Percentiles rank a stretch among this genome's conserved stretches.
These are phyloP conservation scores for Paecilomyces sp. DNA, from an alignment of 2,329 filamentous ascomycete genomes.

Conservation along the genomic window DNA sequence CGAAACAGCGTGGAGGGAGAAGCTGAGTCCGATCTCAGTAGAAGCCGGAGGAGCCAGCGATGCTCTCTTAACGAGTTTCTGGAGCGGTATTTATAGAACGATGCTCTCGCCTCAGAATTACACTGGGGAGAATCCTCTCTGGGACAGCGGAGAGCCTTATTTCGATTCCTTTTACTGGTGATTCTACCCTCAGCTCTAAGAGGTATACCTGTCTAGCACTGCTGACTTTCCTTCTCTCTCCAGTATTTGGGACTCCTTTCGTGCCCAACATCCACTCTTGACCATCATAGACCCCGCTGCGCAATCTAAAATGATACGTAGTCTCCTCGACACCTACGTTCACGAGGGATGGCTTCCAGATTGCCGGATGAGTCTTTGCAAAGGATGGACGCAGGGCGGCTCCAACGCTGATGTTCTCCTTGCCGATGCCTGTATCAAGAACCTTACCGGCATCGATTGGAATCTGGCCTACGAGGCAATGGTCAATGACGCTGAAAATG, in stretches of 20 bases:
- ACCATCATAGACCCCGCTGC: conserved; percentile 58
- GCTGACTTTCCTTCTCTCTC: conserved; percentile 7
- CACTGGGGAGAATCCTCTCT: conserved; percentile 63
- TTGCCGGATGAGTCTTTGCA: conserved; percentile 65
- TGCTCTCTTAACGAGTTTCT: conserved; percentile 47
- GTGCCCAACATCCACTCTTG: conserved; percentile 61
- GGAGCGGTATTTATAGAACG: conserved; percentile 61
- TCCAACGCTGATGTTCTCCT: conserved; percentile 65
- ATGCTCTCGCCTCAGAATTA: conserved; percentile 68
- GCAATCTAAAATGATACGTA: conserved; percentile 59
- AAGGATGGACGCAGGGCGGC: conserved; percentile 64
- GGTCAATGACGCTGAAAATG: conserved; percentile 61
- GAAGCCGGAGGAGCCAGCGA: conserved; percentile 47
- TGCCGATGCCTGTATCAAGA: conserved; percentile 62
- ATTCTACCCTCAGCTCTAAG: conserved; percentile 3
- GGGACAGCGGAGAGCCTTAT: conserved; percentile 59
- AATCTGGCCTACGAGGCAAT: conserved; percentile 60
- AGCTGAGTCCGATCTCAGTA: conserved; percentile 50
- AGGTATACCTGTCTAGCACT: not conserved
- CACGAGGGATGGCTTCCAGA: conserved; percentile 66
- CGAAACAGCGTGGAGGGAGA: conserved; percentile 48
- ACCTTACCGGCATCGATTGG: conserved; percentile 60
- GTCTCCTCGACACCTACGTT: conserved; percentile 63
- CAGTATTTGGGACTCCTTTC: conserved; percentile 61
- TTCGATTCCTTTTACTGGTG: conserved; percentile 69